phyloP scores from a whole-genome alignment of 75 land plant genomes.

The Adiantum capillusveneris region DNA sequence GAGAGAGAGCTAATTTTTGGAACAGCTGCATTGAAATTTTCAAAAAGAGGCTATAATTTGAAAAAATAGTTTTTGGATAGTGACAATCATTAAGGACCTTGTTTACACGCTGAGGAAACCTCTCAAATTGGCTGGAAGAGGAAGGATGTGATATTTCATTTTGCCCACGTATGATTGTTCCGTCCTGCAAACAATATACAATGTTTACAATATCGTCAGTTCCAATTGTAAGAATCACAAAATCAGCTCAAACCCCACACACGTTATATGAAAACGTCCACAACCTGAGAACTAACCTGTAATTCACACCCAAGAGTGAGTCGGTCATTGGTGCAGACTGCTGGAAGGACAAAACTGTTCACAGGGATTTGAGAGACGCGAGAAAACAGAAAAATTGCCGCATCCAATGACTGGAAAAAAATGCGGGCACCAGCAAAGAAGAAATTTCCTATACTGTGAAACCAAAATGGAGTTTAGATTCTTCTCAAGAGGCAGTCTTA shows the following conservation, averaged over 20 bases:
- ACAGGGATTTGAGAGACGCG: slow-evolving; percentile 90
- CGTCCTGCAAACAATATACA: slow-evolving; percentile 49
- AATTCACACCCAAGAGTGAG: slow-evolving; percentile 96
- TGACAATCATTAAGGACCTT: slow-evolving; percentile 64
- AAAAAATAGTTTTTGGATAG: too few species aligned
- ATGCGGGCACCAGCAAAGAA: slow-evolving; percentile 98
- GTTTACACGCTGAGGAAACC: slow-evolving; percentile 28
- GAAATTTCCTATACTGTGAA: slow-evolving; percentile 99
- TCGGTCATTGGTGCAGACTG: slow-evolving; percentile 88
- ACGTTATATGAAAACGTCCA: too few species aligned
- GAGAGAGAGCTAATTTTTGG: too few species aligned
- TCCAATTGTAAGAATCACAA: too few species aligned
- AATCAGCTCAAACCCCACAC: too few species aligned
- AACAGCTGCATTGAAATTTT: too few species aligned
- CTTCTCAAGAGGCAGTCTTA: too few species aligned
- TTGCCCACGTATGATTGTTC: slow-evolving; percentile 87
- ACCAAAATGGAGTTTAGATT: too few species aligned
- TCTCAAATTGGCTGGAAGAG: slow-evolving; percentile 2
- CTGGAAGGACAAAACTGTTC: slow-evolving; percentile 90
- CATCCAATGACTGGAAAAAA: slow-evolving; percentile 94
- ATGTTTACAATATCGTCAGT: too few species aligned
- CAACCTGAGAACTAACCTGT: slow-evolving; percentile 43
- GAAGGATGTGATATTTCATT: slow-evolving; percentile 97
- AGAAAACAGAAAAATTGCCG: slow-evolving; percentile 94
- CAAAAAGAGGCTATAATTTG: too few species aligned